These are phyloP conservation scores for Biscogniauxia sp. DNA, from an alignment of 2,329 filamentous ascomycete species.

Conservation along the genomic window DNA sequence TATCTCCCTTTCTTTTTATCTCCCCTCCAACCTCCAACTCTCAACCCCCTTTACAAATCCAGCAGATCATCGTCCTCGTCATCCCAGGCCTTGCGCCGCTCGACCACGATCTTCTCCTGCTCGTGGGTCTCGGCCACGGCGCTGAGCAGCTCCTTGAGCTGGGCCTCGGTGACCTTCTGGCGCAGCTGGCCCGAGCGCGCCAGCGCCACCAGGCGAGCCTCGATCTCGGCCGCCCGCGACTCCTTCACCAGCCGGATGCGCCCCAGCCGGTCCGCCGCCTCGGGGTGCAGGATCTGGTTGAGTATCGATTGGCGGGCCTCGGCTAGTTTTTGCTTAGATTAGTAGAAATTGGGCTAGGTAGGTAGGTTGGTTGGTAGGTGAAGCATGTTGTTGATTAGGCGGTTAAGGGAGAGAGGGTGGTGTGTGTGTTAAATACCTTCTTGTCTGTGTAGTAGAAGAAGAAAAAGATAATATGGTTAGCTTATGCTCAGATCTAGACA, in stretches of 20 bases:
- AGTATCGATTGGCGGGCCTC: conserved; percentile 78
- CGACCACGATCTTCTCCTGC: conserved; percentile 85
- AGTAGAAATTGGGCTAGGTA: too few species aligned
- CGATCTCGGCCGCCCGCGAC: conserved; percentile 82
- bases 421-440: conserved; percentile 31
- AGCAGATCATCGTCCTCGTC: conserved; percentile 78
- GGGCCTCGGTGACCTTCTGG: conserved; percentile 83
- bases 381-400: too few species aligned
- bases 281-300: conserved; percentile 89
- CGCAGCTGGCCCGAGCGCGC: conserved; percentile 84
- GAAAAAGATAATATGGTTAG: too few species aligned
- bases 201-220: conserved; percentile 90
- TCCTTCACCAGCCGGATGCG: conserved; percentile 96
- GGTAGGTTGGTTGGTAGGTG: too few species aligned
- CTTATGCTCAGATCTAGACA: neutral
- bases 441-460: conserved; percentile 33
- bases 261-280: conserved; percentile 87
- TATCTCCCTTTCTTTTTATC: neutral
- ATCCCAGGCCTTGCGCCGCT: conserved; percentile 76
- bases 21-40: neutral
- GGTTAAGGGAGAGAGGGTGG: too few species aligned
- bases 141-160: conserved; percentile 87
- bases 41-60: conserved; percentile 48
- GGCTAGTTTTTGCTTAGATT: conserved; percentile 34
- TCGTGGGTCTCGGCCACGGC: conserved; percentile 77